Base-by-base conservation (phyloP, 805 yeast species). In the Wickerhamiella alocasiicola region DNA sequence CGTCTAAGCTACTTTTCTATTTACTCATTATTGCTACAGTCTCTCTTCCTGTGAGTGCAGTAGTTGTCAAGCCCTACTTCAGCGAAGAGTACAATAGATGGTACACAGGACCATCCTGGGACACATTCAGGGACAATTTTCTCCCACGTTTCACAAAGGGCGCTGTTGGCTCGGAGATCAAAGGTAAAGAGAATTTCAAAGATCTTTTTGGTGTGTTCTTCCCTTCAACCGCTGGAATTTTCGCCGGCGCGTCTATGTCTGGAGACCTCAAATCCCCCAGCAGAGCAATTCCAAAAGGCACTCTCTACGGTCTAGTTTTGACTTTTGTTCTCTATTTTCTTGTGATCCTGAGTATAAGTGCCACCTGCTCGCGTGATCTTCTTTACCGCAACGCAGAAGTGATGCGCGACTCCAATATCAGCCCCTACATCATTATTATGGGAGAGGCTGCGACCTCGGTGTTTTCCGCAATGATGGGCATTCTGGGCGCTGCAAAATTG, bases 211-310 rank as follows among this genome's bases (percentile, higher is more conserved):
- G 97, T 3, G 82, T 91, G 33, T 84, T 91, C 57, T 91, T 91
- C 64, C 96, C 98, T 9, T 95, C 98, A 1, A 88, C 98, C 0
- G 95, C 97, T 5, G 99, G 99, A 44, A 87, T 91, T 20, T 79
- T 91, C 59, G 97, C 98, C 2, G 99, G 99, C 13, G 96, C 98
- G 2, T 81, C 94, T 18, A 91, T 91, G 99, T 84, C 95, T 30
- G 97, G 98, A 15, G 95, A 85, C 51, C 67, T 91, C 47, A 64
- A 71, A 42, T 76, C 71, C 42, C 99, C 99, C 0, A 83, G 95
- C 0, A 74, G 72, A 52, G 74, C 94, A 1, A 91, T 91, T 34
- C 98, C 99, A 0, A 69, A 71, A 45, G 99, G 99, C n/a, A 91
- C 98, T 0, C 59, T 91, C 20, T 73, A 77, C 66, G 98, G 97